Base-by-base conservation (phyloP, 2,329 filamentous ascomycete genomes). In the Exserohilum turcica region DNA sequence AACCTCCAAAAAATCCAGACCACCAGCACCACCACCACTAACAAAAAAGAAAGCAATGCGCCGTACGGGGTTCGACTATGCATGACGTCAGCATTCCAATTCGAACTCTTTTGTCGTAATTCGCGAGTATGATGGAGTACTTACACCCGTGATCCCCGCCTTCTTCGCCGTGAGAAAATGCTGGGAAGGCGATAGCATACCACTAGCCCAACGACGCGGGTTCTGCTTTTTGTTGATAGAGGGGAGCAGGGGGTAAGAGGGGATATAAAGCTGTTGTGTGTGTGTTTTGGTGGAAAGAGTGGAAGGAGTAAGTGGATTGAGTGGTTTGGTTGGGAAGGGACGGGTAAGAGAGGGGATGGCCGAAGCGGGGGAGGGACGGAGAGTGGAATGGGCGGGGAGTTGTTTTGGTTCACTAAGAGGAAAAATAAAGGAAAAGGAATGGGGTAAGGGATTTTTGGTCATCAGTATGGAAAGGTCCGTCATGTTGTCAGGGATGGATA, bases 171-270 rank as follows among this genome's bases (percentile, higher is more conserved):
- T 21, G 13, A 13, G 18, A 10, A n/a, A 9, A 35, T 27, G 52
- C 53, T 75, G 73, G 72, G 73, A 74, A 74, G 70, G 70, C 70
- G 65, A 61, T 70, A 70, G 61, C 65, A 69, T 75, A 73, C 73
- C 72, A 74, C 73, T 74, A 67, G 61, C 61, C 71, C 48, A 74
- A 64, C 46, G 56, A 49, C 64, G 71, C 72, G 62, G 39, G 27
- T 44, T 45, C 44, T 7, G 12, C n/a, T 51, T 38, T 40, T 19
- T 15, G 37, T 28, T 28, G 37, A 40, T 43, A 43, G 10, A 16
- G 1, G 9, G 43, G 7, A 6, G 8, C 5, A 1, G 16, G 21
- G 21, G n/a, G 29, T 54, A 43, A 36, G 38, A 43, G 37, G 9
- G 2, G 0, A 35, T 35, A 16, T 8, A 29, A n/a, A n/a, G n/a